phyloP scores from a whole-genome alignment of 2,329 filamentous ascomycete genomes.

The Claviceps citrina region DNA sequence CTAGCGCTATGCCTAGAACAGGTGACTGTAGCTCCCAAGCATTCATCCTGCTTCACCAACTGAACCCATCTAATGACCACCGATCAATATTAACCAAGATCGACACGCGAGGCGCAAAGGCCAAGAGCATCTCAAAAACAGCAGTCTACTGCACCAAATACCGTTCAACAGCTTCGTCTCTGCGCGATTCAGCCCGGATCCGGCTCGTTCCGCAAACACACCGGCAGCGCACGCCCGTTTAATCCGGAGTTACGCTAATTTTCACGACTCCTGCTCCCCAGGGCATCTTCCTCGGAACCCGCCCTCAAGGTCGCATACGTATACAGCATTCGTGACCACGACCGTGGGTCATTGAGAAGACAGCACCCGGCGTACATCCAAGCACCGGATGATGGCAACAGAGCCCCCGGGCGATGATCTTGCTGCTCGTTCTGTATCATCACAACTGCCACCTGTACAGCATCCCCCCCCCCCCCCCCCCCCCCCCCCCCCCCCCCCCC shows the following conservation, averaged over 20 bases:
- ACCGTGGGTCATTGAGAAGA: slow-evolving; percentile 9
- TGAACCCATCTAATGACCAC: slow-evolving; percentile 13
- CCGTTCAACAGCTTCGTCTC: not conserved
- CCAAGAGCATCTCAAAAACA: slow-evolving; percentile 1
- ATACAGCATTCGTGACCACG: slow-evolving; percentile 5
- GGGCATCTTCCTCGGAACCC: not conserved
- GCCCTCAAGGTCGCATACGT: not conserved
- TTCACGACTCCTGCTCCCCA: not conserved
- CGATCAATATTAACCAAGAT: slow-evolving; percentile 9
- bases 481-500: too few relatives aligned
- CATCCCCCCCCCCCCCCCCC: slow-evolving; percentile 10
- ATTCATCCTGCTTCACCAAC: slow-evolving; percentile 17
- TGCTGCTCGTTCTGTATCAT: slow-evolving; percentile 37
- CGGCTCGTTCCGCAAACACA: not conserved
- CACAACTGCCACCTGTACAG: slow-evolving; percentile 31
- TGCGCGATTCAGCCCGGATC: not conserved
- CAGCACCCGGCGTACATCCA: slow-evolving; percentile 15
- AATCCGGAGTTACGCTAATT: not conserved
- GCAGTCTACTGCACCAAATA: not conserved
- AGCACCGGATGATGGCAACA: slow-evolving; percentile 46
- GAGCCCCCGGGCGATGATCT: slow-evolving; percentile 39
- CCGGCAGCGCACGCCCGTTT: not conserved
- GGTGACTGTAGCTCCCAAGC: slow-evolving; percentile 16
- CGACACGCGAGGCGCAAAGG: slow-evolving; percentile 1
- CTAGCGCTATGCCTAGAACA: slow-evolving; percentile 20